These are phyloP conservation scores for Orbilia oligospora DNA, from an alignment of 2,329 filamentous ascomycete genomes.

Conservation along the genomic window DNA sequence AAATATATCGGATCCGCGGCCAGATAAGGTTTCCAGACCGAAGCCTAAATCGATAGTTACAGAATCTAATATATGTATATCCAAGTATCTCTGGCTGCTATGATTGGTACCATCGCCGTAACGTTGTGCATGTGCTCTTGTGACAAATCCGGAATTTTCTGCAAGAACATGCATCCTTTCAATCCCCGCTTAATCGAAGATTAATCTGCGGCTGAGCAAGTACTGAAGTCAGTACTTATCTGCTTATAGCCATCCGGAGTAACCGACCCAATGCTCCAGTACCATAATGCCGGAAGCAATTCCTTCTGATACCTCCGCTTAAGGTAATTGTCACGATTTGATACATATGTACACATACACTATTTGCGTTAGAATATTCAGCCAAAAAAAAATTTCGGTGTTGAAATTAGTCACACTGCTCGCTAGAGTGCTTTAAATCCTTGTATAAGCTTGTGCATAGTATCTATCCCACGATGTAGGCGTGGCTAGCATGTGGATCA, in stretches of 20 bases:
- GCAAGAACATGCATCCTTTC: background rate
- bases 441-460: background rate
- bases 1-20: background rate
- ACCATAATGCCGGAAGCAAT: background rate
- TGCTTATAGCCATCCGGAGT: background rate
- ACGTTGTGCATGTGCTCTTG: constrained; percentile 7
- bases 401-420: background rate
- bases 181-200: background rate
- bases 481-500: background rate
- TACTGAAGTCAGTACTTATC: background rate
- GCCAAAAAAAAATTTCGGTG: background rate
- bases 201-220: background rate
- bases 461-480: background rate
- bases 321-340: too few species aligned
- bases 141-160: background rate
- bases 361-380: background rate
- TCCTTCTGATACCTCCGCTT: background rate
- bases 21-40: background rate
- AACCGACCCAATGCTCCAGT: background rate
- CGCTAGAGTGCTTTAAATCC: background rate
- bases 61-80: background rate
- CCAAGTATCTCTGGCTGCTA: background rate
- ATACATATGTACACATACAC: background rate
- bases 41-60: background rate
- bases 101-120: background rate